phyloP scores from a whole-genome alignment of 2,329 filamentous ascomycete genomes.

The Balansia obtecta region DNA sequence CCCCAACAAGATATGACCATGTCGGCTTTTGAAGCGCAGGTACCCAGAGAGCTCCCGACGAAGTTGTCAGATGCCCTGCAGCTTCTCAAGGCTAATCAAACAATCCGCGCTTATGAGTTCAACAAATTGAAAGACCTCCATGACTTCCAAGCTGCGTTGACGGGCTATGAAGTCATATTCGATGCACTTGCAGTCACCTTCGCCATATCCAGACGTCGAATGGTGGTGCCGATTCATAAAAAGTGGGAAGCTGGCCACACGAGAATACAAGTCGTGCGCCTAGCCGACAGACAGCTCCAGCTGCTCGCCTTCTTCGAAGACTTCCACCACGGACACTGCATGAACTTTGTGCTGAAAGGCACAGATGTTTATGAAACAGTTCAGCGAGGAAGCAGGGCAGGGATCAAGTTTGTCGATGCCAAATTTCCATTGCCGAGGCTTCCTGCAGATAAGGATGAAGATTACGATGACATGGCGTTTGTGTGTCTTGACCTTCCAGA shows the following conservation, averaged over 20 bases:
- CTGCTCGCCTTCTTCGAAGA: slow-evolving; percentile 80
- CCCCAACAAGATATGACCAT: slow-evolving; percentile 68
- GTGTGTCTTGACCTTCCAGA: slow-evolving; percentile 79
- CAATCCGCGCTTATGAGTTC: slow-evolving; percentile 62
- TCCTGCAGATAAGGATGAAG: slow-evolving; percentile 34
- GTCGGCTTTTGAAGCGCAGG: slow-evolving; percentile 57
- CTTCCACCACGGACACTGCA: slow-evolving; percentile 74
- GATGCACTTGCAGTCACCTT: slow-evolving; percentile 63
- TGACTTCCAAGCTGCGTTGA: slow-evolving; percentile 65
- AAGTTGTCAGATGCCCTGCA: slow-evolving; percentile 54
- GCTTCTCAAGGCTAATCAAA: slow-evolving; percentile 42
- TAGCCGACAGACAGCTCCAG: slow-evolving; percentile 63
- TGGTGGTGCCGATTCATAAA: slow-evolving; percentile 89
- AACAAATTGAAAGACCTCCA: slow-evolving; percentile 58
- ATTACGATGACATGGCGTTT: slow-evolving; percentile 54
- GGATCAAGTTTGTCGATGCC: slow-evolving; percentile 72
- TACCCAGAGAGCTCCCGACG: slow-evolving; percentile 47
- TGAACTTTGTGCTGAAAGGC: slow-evolving; percentile 77
- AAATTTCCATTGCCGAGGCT: slow-evolving; percentile 74
- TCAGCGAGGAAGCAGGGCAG: slow-evolving; percentile 50
- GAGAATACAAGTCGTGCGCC: slow-evolving; percentile 62
- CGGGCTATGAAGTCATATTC: slow-evolving; percentile 65
- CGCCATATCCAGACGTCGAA: slow-evolving; percentile 70
- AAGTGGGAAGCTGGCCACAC: slow-evolving; percentile 81
- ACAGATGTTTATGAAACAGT: slow-evolving; percentile 73